Conservation (phyloP, 768 basidiomycete genomes). For the Tylopilus plumbeoviolaceoides region DNA sequence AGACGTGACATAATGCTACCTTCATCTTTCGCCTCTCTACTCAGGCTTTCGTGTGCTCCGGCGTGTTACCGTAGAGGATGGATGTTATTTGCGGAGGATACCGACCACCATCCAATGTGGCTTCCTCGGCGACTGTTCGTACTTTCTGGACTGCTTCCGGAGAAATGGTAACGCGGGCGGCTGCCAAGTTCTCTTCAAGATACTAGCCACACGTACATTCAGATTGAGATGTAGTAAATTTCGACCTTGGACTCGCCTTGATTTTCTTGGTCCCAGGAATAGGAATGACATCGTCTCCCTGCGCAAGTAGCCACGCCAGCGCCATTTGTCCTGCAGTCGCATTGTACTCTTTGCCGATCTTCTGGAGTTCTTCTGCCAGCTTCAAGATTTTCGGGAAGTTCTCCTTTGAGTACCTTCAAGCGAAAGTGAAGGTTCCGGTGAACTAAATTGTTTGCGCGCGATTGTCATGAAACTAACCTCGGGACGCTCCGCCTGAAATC, state of each 20-base stretch:
- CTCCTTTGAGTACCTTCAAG: conserved; percentile 14
- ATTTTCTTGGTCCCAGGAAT: conserved; percentile 37
- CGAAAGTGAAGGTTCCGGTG: no score
- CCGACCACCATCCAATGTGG: conserved; percentile 24
- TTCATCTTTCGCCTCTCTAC: background rate
- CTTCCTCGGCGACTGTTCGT: conserved; percentile 31
- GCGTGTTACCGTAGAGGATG: conserved; percentile 20
- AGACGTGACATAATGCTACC: no score
- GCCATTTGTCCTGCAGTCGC: conserved; percentile 38
- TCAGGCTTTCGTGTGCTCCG: conserved; percentile 2
- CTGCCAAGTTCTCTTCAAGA: conserved; percentile 43
- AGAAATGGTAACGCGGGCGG: conserved; percentile 31
- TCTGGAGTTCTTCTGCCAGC: conserved; percentile 28
- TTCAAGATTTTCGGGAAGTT: conserved; percentile 39
- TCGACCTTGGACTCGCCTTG: conserved; percentile 16
- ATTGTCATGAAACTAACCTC: conserved; percentile 22
- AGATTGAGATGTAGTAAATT: background rate
- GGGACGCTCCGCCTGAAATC: conserved; percentile 26
- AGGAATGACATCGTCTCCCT: conserved; percentile 35
- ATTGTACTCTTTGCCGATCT: conserved; percentile 31
- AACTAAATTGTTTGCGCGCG: no score
- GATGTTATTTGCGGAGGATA: conserved; percentile 13
- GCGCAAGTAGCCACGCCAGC: conserved; percentile 39
- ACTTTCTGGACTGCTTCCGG: conserved; percentile 37
- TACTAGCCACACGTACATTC: conserved; percentile 25